Base-by-base conservation (phyloP, 2,329 filamentous ascomycete species). In the Pyrenochaeta sp. region DNA sequence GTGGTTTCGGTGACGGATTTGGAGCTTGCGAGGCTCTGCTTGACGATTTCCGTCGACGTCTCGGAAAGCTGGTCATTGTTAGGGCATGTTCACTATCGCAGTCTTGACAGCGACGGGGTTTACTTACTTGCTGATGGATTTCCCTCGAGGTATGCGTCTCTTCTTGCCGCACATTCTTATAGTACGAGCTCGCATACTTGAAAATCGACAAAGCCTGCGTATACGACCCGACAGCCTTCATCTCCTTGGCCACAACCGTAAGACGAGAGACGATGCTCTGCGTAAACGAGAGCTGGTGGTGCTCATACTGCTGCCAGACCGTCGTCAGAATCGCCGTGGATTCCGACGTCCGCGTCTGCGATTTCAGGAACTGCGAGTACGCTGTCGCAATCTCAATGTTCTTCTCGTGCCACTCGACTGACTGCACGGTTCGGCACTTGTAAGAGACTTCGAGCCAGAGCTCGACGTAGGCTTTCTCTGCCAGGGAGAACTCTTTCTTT, bases 361-460 rank as follows among this genome's bases (percentile, higher is more conserved):
- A 57, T 21, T 74, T 69, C n/a, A 81, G 58, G 52, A 78, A 80
- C 13, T 71, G 68, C 6, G 74, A 70, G 48, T 80, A 81, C 1
- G 67, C 63, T n/a, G 77, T 65, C 4, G 76, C 71, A 14, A 74
- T 63, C 35, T 75, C 69, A 17, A 80, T 64, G 53, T 79, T 80
- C 55, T 70, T 72, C 55, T 76, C 70, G 41, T 80, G 77, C 72
- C 72, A 78, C 24, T 75, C 68, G 3, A 72, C 58, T 1, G 74
- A 73, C 27, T 70, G 69, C 17, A 73, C 69, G 7, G 63, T 60
- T 17, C 74, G 75, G 44, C 72, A 77, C 41, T 75, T 74, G 27
- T 69, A 69, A n/a, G 74, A 78, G 2, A 76, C 65, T n/a, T 73
- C 74, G 57, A 77, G 74, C 79, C 79, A 81, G 4, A 78, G 69